Evolutionary conservation across 148 eudicot genomes (phyloP).

Genomic region (Hydrangea macrophylla): DNA sequence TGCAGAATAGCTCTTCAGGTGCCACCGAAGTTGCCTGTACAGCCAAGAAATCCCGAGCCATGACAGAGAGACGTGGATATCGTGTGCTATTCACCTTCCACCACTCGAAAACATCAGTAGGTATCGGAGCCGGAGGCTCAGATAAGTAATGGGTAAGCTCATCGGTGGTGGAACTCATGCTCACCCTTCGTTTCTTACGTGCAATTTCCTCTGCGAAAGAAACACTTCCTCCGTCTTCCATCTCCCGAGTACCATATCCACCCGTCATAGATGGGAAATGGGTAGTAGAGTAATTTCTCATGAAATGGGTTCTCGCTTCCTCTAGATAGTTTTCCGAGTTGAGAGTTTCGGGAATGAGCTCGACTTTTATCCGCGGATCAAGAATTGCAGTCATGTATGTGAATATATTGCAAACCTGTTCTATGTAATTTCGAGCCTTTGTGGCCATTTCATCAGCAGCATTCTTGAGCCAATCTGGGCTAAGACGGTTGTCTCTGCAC

Average conservation of each 20-base stretch:
- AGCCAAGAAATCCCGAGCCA: constrained; percentile 83
- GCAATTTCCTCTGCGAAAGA: constrained; percentile 96
- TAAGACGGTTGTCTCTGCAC: constrained; percentile 63
- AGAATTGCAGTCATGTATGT: constrained; percentile 81
- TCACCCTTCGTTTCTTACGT: constrained; percentile 68
- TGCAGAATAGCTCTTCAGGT: constrained; percentile 67
- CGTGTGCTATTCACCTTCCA: constrained; percentile 74
- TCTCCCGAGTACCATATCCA: constrained; percentile 43
- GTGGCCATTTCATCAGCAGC: constrained; percentile 61
- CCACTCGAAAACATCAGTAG: constrained; percentile 75
- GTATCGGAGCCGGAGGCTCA: constrained; percentile 73
- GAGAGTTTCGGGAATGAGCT: constrained; percentile 71
- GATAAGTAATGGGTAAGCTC: constrained; percentile 77
- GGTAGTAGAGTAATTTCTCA: constrained; percentile 54
- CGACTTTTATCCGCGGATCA: constrained; percentile 81
- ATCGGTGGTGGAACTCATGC: constrained; percentile 51
- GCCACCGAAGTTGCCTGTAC: constrained; percentile 64
- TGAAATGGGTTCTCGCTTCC: constrained; percentile 61
- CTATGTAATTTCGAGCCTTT: constrained; percentile 49
- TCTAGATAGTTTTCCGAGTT: constrained; percentile 55
- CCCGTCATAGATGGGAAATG: constrained; percentile 46
- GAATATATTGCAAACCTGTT: constrained; percentile 59
- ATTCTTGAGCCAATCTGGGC: constrained; percentile 76
- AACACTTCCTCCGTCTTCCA: constrained; percentile 44
- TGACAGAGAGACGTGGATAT: constrained; percentile 67